phyloP scores from a whole-genome alignment of 139 green algal species.

The Astrephomene gubernaculifera region DNA sequence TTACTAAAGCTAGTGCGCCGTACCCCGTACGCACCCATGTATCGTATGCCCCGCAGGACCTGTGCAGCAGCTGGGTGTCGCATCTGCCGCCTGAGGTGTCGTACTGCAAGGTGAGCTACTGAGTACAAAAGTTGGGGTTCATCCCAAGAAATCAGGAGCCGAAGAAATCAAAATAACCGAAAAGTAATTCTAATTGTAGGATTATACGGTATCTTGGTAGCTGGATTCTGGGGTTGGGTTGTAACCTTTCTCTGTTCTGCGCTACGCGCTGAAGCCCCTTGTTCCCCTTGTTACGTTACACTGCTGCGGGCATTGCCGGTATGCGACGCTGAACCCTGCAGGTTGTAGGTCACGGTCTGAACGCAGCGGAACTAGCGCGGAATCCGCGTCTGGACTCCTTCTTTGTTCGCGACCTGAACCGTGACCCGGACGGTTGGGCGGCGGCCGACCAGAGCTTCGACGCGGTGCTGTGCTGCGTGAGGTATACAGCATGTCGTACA shows the following conservation, averaged over 20 bases:
- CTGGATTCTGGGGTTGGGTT: too few species aligned
- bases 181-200: too few species aligned
- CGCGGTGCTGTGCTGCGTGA: conserved; percentile 85
- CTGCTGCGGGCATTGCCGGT: too few species aligned
- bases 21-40: not conserved
- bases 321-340: too few species aligned
- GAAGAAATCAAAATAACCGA: too few species aligned
- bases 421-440: conserved; percentile 75
- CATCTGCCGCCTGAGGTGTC: conserved; percentile 81
- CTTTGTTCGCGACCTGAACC: conserved; percentile 86
- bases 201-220: too few species aligned
- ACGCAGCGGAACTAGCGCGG: conserved; percentile 80
- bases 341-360: conserved; percentile 92
- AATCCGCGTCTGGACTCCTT: conserved; percentile 82
- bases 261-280: too few species aligned
- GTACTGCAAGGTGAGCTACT: conserved; percentile 65
- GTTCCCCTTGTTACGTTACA: too few species aligned
- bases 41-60: conserved; percentile 75
- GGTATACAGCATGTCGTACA: conserved; percentile 13
- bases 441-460: conserved; percentile 76
- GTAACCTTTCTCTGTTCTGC: too few species aligned
- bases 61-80: conserved; percentile 82
- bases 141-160: too few species aligned
- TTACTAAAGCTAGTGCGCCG: too few species aligned
- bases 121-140: too few species aligned